Base-by-base conservation (phyloP, 106 monocot species). In the Dendrobium officinale region DNA sequence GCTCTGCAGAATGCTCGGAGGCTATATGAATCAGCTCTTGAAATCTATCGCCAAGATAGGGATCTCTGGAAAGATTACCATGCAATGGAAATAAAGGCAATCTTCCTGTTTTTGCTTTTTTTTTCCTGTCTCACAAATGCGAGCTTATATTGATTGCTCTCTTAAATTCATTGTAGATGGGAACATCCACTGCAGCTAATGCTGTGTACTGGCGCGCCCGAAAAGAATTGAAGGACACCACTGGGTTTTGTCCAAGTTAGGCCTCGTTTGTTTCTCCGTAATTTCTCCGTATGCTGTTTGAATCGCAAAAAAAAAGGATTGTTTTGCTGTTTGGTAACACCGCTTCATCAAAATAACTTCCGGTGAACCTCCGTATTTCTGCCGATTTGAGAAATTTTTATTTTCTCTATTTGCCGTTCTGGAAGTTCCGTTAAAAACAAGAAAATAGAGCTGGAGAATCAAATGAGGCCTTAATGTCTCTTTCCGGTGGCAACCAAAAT, bases 11-110 rank as follows among this genome's bases (percentile, higher is more conserved):
- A n/a, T n/a, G n/a, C n/a, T n/a, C n/a, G n/a, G n/a, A n/a, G n/a
- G n/a, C n/a, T n/a, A n/a, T n/a, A n/a, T n/a, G n/a, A n/a, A n/a
- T n/a, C n/a, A n/a, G n/a, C n/a, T n/a, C 70, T 94, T 48, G 61
- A 56, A 49, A 73, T 94, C 6, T 89, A 92, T 79, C 41, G 76
- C 15, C 77, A 89, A 79, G 76, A 83, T 59, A 84, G 26, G 66
- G 85, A 89, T 17, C 67, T 97, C 49, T 97, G 96, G 92, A 92
- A 79, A 80, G 85, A 92, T 49, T 97, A 90, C 82, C 88, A 94
- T 68, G 26, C 18, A 1, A 77, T 97, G 81, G 96, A 97, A 72
- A 74, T 67, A 43, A 90, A 94, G 96, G 96, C 89, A 27, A 58
- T 11, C 73, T 43, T n/a, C 33, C 42, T 81, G 19, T 42, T 16